Evolutionary conservation across 306 rosid genomes (phyloP).

Genomic region (Trifolium repens): DNA sequence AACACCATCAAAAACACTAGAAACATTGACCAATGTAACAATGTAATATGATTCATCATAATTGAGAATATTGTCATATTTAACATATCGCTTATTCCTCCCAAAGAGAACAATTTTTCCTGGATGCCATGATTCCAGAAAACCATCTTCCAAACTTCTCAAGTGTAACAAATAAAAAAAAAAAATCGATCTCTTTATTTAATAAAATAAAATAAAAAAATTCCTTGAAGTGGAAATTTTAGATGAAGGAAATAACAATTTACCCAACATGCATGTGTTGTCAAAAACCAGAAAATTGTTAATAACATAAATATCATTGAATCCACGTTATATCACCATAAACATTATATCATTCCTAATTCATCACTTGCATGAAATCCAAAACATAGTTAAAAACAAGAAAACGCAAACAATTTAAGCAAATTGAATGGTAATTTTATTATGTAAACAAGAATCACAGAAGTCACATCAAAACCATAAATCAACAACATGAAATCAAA

Average conservation of each 20-base stretch:
- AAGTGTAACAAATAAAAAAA: constrained; percentile 43
- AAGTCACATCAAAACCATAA: no score
- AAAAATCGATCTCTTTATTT: not conserved
- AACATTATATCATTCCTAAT: not conserved
- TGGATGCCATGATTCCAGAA: constrained; percentile 69
- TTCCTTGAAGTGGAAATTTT: constrained; percentile 27
- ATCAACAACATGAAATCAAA: not conserved
- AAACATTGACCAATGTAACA: constrained; percentile 54
- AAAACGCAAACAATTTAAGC: not conserved
- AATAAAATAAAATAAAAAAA: not conserved
- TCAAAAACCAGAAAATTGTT: not conserved
- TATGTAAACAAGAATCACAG: no score
- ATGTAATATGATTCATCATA: constrained; percentile 48
- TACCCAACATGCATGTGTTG: constrained; percentile 1
- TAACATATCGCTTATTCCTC: constrained; percentile 53
- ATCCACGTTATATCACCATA: not conserved
- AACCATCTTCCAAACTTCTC: constrained; percentile 7
- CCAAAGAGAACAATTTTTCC: constrained; percentile 54
- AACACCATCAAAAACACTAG: constrained; percentile 57
- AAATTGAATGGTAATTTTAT: no score
- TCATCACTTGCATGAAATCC: constrained; percentile 38
- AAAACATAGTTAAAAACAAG: not conserved
- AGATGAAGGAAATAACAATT: constrained; percentile 9
- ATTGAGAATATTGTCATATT: constrained; percentile 59
- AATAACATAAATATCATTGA: constrained; percentile 8